Evolutionary conservation across 176 grass and related monocot genomes (phyloP), one percentile per base, ranked within the genome.

Genomic region (Avena eriantha): DNA sequence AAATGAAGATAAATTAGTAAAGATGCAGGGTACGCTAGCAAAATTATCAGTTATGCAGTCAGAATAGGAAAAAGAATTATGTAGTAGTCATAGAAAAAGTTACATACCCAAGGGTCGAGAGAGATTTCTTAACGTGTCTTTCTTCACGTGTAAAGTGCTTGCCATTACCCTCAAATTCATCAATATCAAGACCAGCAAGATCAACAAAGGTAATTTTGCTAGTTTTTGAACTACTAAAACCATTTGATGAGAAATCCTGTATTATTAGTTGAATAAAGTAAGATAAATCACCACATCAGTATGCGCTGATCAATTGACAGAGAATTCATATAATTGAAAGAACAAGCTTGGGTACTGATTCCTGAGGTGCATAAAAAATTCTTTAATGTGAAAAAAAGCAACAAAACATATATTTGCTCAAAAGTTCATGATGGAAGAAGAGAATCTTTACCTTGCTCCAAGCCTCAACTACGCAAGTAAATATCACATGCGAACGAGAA

Each of bases 91-190:
- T 31, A 33, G 17, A 54, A 88, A 64, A 36, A 70, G 16, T 57
- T 87, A 85, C 92, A 83, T 94, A 99, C 97, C 94, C 97, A 83
- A 99, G 90, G 65, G 79, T 96, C 91, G 97, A 90, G 75, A 99
- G 85, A 79, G 97, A 99, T 76, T 94, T 96, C 80, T 93, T 96
- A 51, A 94, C 83, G 83, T 96, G 76, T 78, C 80, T 91, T 87
- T 88, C 94, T 90, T 99, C 97, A 83, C 83, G 91, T 54, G 92
- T 90, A 78, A 49, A 76, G 33, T 93, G 76, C 83, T 94, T 99
- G 33, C 49, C 76, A 82, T 69, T 64, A 80, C 79, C 82, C 82
- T 96, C 87, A 81, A 85, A 41, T 85, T 93, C 90, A 80, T 89
- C 88, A 18, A 71, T 89, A 85, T 94, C 93, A 75, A 83, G 79